Evolutionary conservation across 306 rosid species (phyloP), one percentile per base, ranked within the genome.

Genomic region (Gleditsia sinensis): DNA sequence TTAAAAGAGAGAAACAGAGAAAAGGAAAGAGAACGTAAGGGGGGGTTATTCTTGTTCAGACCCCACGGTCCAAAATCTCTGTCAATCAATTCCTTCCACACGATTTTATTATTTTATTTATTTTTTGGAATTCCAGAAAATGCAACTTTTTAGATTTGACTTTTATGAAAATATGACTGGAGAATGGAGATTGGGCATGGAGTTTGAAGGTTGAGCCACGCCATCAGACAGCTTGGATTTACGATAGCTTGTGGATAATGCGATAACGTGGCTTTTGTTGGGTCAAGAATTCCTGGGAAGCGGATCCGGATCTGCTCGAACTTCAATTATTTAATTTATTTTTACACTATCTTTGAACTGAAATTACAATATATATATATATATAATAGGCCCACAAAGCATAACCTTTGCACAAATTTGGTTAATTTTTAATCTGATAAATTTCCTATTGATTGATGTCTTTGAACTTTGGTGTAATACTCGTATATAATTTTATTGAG

Each of bases 191-290:
- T 78, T 36, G 80, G 76, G 59, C 67, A 68, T 39, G 78, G 34
- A 59, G 34, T 27, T n/a, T 60, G 69, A 74, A 46, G 7, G 24
- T 34, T 76, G 74, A 56, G 83, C 84, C 97, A 84, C 90, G 86
- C 19, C 90, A 84, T 75, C 85, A 30, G 17, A 55, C 3, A 1
- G 76, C 74, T 83, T 59, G 34, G 53, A 37, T 23, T 80, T 76
- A 78, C 48, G 87, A 91, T 88, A 75, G 37, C 81, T 32, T 88
- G 78, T 51, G 86, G 98, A 93, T 93, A 89, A 91, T 75, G 78
- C 56, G 66, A 40, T 78, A 79, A 85, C 79, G 91, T 89, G 97
- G 90, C 81, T 36, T 61, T 58, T 27, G 28, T 32, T 71, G 80
- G 70, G 40, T 59, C 78, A 20, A 24, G 19, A 34, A 9, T 61